These are phyloP conservation scores for Dryas drummondii DNA, from an alignment of 306 rosid species.

Conservation along the genomic window DNA sequence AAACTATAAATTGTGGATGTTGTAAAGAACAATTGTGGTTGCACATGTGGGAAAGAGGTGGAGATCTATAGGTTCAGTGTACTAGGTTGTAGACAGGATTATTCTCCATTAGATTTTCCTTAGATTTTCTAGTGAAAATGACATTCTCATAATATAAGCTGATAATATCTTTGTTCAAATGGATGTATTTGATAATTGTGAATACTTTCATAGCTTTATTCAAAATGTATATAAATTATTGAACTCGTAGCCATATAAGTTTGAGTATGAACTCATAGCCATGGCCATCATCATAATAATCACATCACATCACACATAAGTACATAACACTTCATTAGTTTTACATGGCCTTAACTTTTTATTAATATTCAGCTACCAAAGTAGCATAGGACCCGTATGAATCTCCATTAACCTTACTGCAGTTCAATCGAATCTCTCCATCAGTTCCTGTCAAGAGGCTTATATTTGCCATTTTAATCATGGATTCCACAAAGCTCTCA, in stretches of 20 bases:
- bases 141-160: not conserved
- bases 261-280: not conserved
- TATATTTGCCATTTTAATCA: constrained; percentile 31
- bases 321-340: not conserved
- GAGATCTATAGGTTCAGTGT: too few relatives aligned
- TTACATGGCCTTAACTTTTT: not conserved
- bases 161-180: not conserved
- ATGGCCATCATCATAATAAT: not conserved
- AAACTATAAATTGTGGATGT: too few relatives aligned
- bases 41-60: too few relatives aligned
- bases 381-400: not conserved
- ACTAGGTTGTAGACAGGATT: not conserved
- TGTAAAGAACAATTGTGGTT: too few relatives aligned
- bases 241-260: not conserved
- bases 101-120: not conserved
- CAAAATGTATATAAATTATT: not conserved
- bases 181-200: not conserved
- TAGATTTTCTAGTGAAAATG: not conserved
- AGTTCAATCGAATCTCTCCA: constrained; percentile 28
- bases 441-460: constrained; percentile 8
- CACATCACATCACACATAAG: not conserved
- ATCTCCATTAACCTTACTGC: constrained; percentile 17
- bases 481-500: constrained; percentile 19
- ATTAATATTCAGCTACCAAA: constrained; percentile 15
- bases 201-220: not conserved